These are phyloP conservation scores for Syzygium aromaticum DNA, from an alignment of 345 rosid genomes.

Conservation along the genomic window DNA sequence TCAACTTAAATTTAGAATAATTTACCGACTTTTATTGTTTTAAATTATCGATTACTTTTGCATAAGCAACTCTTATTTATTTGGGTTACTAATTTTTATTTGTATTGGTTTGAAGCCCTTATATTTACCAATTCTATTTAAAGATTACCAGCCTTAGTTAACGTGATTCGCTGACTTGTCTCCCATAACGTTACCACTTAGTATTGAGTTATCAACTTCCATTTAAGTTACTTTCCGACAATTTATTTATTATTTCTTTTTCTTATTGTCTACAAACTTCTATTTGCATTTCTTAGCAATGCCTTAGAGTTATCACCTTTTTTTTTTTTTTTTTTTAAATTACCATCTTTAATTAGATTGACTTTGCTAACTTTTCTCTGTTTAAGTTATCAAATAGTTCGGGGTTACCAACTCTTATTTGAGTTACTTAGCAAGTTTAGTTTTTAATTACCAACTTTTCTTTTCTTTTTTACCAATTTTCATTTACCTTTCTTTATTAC, in stretches of 20 bases:
- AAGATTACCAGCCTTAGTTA: not conserved
- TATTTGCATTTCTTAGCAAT: not conserved
- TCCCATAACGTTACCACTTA: not conserved
- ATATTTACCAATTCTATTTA: not conserved
- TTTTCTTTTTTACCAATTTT: not conserved
- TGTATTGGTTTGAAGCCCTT: too few species aligned
- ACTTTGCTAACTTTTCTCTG: not conserved
- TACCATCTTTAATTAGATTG: not conserved
- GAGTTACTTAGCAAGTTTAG: not conserved
- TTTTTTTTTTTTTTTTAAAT: too few species aligned
- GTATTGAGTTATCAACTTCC: not conserved
- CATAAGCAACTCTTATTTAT: not conserved
- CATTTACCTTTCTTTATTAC: not conserved
- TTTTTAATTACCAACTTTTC: too few species aligned
- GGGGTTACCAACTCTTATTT: not conserved
- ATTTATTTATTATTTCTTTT: not conserved
- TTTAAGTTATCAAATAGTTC: too few species aligned
- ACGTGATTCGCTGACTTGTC: not conserved
- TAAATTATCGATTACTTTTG: rapidly evolving
- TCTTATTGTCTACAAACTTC: not conserved
- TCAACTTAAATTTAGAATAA: too few species aligned
- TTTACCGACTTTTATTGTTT: too few species aligned
- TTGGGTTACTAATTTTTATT: too few species aligned
- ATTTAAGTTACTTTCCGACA: not conserved
- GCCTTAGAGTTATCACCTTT: too few species aligned